Conservation (phyloP, 2,329 filamentous ascomycete genomes). For the Clarireedia hainanense region DNA sequence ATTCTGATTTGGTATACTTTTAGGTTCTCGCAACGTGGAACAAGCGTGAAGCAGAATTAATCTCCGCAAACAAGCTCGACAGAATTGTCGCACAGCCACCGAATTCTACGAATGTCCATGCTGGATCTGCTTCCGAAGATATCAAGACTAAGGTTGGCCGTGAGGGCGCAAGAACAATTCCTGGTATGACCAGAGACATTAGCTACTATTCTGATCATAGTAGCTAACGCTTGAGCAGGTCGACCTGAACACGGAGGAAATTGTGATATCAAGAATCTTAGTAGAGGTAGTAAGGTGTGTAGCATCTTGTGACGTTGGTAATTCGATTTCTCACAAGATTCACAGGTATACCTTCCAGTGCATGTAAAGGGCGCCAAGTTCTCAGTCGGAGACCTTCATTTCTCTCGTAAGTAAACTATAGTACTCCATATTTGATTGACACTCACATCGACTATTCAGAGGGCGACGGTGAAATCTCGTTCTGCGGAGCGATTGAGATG, state of each 20-base stretch:
- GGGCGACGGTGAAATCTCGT: constrained; percentile 86
- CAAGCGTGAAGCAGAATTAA: constrained; percentile 70
- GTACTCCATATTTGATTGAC: neutral
- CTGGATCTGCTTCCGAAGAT: constrained; percentile 52
- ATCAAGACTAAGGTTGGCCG: constrained; percentile 59
- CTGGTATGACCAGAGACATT: constrained; percentile 37
- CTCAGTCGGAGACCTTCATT: constrained; percentile 76
- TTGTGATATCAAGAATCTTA: constrained; percentile 85
- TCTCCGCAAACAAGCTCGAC: constrained; percentile 56
- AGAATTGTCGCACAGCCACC: constrained; percentile 74
- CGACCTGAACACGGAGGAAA: constrained; percentile 57
- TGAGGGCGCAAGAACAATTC: constrained; percentile 80
- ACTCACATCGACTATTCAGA: constrained; percentile 51
- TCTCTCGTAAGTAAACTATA: constrained; percentile 1
- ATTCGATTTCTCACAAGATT: neutral
- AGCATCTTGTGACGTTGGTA: neutral
- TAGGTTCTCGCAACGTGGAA: constrained; percentile 74
- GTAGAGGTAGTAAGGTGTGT: constrained; percentile 45
- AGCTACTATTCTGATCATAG: neutral
- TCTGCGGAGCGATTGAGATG: constrained; percentile 90
- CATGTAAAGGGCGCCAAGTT: constrained; percentile 85
- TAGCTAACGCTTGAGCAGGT: constrained; percentile 12
- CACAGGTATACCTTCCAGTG: constrained; percentile 79
- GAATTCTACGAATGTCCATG: constrained; percentile 62
- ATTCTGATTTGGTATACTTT: neutral